These are phyloP conservation scores for Lyophyllum decastes DNA, from an alignment of 768 basidiomycete genomes.

Conservation along the genomic window DNA sequence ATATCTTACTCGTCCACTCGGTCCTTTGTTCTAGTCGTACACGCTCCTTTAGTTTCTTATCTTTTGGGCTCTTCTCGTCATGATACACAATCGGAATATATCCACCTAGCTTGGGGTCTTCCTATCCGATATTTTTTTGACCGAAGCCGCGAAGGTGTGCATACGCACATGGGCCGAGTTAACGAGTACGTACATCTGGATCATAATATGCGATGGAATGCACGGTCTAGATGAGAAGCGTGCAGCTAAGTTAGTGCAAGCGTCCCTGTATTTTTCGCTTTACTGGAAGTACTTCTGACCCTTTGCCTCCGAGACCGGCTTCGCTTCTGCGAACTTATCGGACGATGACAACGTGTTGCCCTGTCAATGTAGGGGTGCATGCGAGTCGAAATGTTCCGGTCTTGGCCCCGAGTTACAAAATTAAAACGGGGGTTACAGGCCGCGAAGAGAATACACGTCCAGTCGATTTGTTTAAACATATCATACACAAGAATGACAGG, in stretches of 20 bases:
- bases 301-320: neutral
- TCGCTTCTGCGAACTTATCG: neutral
- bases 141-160: neutral
- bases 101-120: neutral
- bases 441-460: neutral
- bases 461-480: neutral
- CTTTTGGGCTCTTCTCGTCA: neutral
- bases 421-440: neutral
- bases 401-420: too few relatives aligned
- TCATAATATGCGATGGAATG: too few relatives aligned
- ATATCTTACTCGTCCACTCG: conserved; percentile 2
- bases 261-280: neutral
- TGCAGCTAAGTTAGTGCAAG: too few relatives aligned
- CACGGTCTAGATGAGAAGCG: neutral
- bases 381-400: too few relatives aligned
- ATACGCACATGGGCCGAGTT: neutral
- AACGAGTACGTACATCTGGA: neutral
- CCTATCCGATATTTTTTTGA: neutral
- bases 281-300: neutral
- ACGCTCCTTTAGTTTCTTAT: conserved; percentile 11
- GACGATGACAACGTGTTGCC: neutral
- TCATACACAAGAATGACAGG: too few relatives aligned
- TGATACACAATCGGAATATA: neutral
- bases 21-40: conserved; percentile 2
- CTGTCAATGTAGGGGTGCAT: neutral